Percentiles rank a stretch among this genome's conserved stretches.
Evolutionary conservation across 345 rosid species (phyloP).

Genomic region (Moricandia arvensis): DNA sequence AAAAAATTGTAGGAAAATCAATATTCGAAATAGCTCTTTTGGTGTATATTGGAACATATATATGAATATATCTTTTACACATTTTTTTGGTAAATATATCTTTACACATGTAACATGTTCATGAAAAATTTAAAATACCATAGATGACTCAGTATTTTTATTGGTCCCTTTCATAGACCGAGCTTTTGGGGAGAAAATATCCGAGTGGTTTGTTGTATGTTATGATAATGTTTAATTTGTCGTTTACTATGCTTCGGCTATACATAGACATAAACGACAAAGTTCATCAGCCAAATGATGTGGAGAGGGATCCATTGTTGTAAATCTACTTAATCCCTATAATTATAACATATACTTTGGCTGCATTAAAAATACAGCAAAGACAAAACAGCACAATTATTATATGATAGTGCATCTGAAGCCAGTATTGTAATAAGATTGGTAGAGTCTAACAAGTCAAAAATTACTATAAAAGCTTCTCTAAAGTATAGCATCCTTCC

Average conservation of each 20-base stretch:
- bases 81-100: too few species aligned
- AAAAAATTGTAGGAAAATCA: conserved; percentile 19
- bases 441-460: conserved; percentile 23
- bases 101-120: not conserved
- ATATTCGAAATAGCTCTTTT: not conserved
- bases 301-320: conserved; percentile 1
- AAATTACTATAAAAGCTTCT: conserved; percentile 15
- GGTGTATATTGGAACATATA: not conserved
- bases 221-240: not conserved
- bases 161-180: not conserved
- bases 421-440: not conserved
- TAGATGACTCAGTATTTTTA: not conserved
- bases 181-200: not conserved
- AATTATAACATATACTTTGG: not conserved
- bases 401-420: not conserved
- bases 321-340: not conserved
- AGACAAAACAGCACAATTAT: too few species aligned
- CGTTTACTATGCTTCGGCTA: conserved; percentile 4
- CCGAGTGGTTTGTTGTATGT: conserved; percentile 2
- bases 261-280: conserved; percentile 26
- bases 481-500: conserved; percentile 13
- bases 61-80: not conserved
- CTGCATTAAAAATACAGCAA: not conserved
- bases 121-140: not conserved
- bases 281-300: not conserved